These are phyloP conservation scores for Pseudognaphalium luteoalbum DNA, from an alignment of 129 eudicot species.

Conservation along the genomic window DNA sequence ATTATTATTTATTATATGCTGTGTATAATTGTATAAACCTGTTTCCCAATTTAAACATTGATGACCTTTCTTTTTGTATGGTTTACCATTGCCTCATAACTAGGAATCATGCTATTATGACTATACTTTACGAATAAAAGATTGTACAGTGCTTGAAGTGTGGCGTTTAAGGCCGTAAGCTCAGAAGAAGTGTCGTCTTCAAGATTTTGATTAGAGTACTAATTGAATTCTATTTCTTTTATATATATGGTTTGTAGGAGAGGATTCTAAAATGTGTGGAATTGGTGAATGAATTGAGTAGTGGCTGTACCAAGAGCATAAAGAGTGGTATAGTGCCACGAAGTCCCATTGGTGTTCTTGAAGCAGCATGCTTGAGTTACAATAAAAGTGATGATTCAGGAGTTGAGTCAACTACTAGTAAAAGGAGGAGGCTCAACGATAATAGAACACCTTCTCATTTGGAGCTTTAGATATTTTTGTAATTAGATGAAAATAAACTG, in stretches of 20 bases:
- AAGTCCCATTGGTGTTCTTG: conserved; percentile 58
- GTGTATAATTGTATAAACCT: no score
- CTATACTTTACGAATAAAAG: neutral
- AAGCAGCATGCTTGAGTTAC: conserved; percentile 62
- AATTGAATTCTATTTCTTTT: neutral
- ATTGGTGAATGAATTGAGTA: conserved; percentile 38
- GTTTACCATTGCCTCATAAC: neutral
- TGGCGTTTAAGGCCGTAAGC: neutral
- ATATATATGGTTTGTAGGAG: conserved; percentile 37
- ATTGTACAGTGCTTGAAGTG: neutral
- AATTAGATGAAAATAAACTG: neutral
- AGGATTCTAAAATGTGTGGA: conserved; percentile 48
- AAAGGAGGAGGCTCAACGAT: conserved; percentile 43
- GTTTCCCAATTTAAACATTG: neutral
- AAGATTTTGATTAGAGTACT: conserved; percentile 21
- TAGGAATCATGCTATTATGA: no score
- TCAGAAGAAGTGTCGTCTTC: neutral
- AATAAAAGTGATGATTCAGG: conserved; percentile 44
- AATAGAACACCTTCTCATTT: conserved; percentile 29
- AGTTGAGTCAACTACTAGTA: conserved; percentile 34
- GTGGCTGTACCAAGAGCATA: conserved; percentile 28
- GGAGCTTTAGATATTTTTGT: conserved; percentile 32
- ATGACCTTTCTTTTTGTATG: neutral
- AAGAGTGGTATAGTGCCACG: conserved; percentile 33
- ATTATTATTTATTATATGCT: no score